A percentile compares a stretch with the other conserved stretches of the same genome.
phyloP scores from a whole-genome alignment of 164 flowering plant genomes.

The Vitis cinerea region DNA sequence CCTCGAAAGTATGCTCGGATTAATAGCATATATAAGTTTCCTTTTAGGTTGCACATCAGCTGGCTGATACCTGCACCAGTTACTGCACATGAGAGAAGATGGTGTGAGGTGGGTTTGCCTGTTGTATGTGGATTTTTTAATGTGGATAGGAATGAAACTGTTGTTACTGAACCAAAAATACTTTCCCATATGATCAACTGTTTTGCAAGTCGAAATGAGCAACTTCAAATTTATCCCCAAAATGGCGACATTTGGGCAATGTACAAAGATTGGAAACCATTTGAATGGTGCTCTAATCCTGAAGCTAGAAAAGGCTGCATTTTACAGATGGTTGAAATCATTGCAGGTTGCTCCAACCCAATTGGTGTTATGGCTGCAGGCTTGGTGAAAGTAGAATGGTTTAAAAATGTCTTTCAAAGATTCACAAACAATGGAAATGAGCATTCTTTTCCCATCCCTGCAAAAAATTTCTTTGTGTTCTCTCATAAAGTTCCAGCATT shows the following conservation, averaged over 20 bases:
- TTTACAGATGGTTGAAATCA: conserved; percentile 34
- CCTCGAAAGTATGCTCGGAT: conserved; percentile 16
- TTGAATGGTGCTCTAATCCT: conserved; percentile 30
- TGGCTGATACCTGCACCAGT: conserved; percentile 49
- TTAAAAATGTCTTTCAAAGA: conserved; percentile 30
- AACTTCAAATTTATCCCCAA: conserved; percentile 37
- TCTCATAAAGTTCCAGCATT: conserved; percentile 44
- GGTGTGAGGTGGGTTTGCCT: conserved; percentile 51
- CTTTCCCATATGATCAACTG: conserved; percentile 28
- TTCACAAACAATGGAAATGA: conserved; percentile 7
- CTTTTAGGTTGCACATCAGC: conserved; percentile 12
- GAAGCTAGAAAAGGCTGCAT: conserved; percentile 18
- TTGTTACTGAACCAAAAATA: background rate
- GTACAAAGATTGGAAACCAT: conserved; percentile 37
- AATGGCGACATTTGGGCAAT: conserved; percentile 55
- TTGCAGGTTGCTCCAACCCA: conserved; percentile 28
- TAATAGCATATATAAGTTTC: background rate
- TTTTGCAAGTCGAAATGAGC: conserved; percentile 20
- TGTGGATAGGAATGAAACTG: conserved; percentile 14
- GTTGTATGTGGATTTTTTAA: conserved; percentile 51
- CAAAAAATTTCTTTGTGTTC: conserved; percentile 30
- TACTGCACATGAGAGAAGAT: conserved; percentile 32
- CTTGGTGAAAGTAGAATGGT: conserved; percentile 35
- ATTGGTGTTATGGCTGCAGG: conserved; percentile 19
- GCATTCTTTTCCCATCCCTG: conserved; percentile 23